Evolutionary conservation across 192 early-diverging fungal genomes (phyloP).

Genomic region (Backusella westeae): DNA sequence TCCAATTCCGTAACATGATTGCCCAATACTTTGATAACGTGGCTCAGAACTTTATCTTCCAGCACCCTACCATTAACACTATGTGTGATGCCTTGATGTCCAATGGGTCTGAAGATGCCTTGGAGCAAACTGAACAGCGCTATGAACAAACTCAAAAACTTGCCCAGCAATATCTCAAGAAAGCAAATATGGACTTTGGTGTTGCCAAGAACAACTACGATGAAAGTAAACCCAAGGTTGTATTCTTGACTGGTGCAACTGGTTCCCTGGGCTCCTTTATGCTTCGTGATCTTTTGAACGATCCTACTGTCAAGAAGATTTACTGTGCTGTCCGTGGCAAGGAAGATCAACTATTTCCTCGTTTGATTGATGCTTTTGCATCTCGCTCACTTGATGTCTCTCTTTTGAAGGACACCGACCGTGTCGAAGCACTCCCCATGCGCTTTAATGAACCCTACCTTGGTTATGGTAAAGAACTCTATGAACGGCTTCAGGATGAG

Average conservation of each 20-base stretch:
- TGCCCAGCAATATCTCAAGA: constrained; percentile 8
- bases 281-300: constrained; percentile 23
- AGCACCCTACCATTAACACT: constrained; percentile 16
- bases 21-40: constrained; percentile 2
- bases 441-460: constrained; percentile 21
- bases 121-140: not conserved
- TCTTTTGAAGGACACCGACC: constrained; percentile 5
- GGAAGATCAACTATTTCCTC: not conserved
- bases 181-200: constrained; percentile 15
- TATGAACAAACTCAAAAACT: constrained; percentile 16
- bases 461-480: constrained; percentile 23
- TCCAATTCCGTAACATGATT: constrained; percentile 25
- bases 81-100: constrained; percentile 9
- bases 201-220: not conserved
- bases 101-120: not conserved
- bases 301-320: constrained; percentile 23
- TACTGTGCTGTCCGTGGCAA: constrained; percentile 33
- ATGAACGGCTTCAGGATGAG: constrained; percentile 23
- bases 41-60: constrained; percentile 30
- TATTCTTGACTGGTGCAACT: constrained; percentile 36
- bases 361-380: constrained; percentile 23
- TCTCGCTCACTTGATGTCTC: constrained; percentile 22
- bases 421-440: constrained; percentile 11
- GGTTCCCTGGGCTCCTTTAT: constrained; percentile 34
- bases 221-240: constrained; percentile 13